phyloP scores from a whole-genome alignment of 257 asterid species.

The Solanum tacnaense region DNA sequence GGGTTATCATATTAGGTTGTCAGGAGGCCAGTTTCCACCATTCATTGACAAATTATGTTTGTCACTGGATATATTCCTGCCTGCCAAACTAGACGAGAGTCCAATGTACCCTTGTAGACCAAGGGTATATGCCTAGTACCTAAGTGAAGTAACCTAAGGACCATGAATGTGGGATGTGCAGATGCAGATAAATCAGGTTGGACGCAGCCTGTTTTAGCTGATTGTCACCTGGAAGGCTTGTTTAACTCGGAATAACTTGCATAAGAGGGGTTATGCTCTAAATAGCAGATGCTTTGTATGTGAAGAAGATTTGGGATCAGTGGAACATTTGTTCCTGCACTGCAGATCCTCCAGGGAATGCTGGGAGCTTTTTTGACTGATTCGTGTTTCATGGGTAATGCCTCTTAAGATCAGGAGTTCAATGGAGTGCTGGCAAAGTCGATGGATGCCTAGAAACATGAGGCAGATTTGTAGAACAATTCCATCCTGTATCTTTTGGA shows the following conservation, averaged over 20 bases:
- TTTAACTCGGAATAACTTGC: neutral
- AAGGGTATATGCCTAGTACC: neutral
- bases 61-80: neutral
- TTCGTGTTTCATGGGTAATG: neutral
- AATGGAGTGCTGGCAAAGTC: neutral
- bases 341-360: neutral
- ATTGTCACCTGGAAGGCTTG: neutral
- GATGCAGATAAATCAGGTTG: neutral
- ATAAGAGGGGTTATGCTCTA: neutral
- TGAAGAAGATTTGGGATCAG: neutral
- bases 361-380: neutral
- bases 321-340: neutral
- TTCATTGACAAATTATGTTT: neutral
- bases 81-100: neutral
- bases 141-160: neutral
- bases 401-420: neutral
- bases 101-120: neutral
- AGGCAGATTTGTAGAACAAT: neutral
- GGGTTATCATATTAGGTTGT: neutral
- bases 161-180: neutral
- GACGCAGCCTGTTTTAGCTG: neutral
- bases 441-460: neutral
- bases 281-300: neutral
- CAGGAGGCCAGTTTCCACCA: neutral
- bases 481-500: neutral